A percentile compares a stretch with the other conserved stretches of the same genome.
Evolutionary conservation across 1,284 basidiomycete species (phyloP).

Genomic region (Ustilago esculenta): DNA sequence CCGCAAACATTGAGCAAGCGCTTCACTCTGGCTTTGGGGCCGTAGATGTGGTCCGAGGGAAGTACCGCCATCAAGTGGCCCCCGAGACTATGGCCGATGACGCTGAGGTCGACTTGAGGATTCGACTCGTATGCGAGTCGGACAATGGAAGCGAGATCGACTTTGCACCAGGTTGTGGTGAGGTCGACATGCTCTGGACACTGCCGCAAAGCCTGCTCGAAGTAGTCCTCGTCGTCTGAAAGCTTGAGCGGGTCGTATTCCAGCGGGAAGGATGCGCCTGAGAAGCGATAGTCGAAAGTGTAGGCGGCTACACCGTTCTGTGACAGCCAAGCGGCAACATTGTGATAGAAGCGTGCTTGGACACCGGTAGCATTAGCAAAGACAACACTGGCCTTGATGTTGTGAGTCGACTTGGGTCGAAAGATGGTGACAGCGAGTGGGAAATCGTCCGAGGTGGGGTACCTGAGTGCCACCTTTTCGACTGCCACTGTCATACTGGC

Average conservation of each 20-base stretch:
- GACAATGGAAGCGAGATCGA: slow-evolving; percentile 52
- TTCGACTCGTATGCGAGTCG: slow-evolving; percentile 36
- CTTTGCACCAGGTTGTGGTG: slow-evolving; percentile 52
- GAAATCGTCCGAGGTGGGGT: slow-evolving; percentile 39
- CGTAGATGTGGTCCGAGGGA: slow-evolving; percentile 34
- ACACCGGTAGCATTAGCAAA: slow-evolving; percentile 57
- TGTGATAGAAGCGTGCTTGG: slow-evolving; percentile 55
- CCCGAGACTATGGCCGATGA: slow-evolving; percentile 53
- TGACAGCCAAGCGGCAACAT: slow-evolving; percentile 45
- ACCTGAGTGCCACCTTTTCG: slow-evolving; percentile 24
- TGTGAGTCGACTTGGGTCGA: slow-evolving; percentile 14
- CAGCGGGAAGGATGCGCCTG: slow-evolving; percentile 50
- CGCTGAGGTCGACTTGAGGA: slow-evolving; percentile 33
- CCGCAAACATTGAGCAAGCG: slow-evolving; percentile 55
- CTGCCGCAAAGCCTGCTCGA: slow-evolving; percentile 40
- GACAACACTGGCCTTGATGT: slow-evolving; percentile 34
- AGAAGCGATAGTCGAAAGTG: slow-evolving; percentile 58
- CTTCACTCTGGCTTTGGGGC: slow-evolving; percentile 41
- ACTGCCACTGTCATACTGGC: slow-evolving; percentile 14
- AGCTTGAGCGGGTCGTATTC: slow-evolving; percentile 38
- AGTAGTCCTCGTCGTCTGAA: slow-evolving; percentile 45
- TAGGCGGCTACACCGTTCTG: slow-evolving; percentile 48
- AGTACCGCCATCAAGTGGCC: slow-evolving; percentile 51
- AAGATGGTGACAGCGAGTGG: slow-evolving; percentile 46
- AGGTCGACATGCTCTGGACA: slow-evolving; percentile 42